Conservation (phyloP, 2,329 filamentous ascomycete genomes). For the Arachnopeziza araneosa region DNA sequence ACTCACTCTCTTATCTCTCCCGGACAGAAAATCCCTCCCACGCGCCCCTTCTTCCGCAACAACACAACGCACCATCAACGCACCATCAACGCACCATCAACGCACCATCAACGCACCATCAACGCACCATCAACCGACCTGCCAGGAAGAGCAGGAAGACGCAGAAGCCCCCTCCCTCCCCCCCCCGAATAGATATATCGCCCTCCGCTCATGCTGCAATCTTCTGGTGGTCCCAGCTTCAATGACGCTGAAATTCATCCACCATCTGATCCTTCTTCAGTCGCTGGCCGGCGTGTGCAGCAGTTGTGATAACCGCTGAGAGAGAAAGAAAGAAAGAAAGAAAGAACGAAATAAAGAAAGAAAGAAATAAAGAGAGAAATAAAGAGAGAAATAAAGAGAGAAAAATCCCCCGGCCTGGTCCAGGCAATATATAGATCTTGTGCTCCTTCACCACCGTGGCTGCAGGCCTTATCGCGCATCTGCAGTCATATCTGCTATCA, state of each 20-base stretch:
- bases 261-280: conserved; percentile 28
- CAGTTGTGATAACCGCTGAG: conserved; percentile 21
- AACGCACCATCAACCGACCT: no score
- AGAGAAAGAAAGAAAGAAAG: no score
- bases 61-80: no score
- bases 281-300: conserved; percentile 24
- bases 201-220: no score
- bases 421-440: conserved; percentile 2
- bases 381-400: no score
- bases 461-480: background rate
- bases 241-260: conserved; percentile 26
- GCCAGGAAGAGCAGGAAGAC: conserved; percentile 7
- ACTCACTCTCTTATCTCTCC: background rate
- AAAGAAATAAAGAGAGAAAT: no score
- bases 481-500: conserved; percentile 2
- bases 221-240: conserved; percentile 9
- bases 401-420: background rate
- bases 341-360: no score
- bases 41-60: background rate
- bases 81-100: no score
- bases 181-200: no score
- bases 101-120: no score
- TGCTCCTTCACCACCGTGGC: background rate
- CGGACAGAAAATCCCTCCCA: background rate
- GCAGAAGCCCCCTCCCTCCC: no score